Base-by-base conservation (phyloP, 108 stramenopile species). In the Skeletonema menzelii region DNA sequence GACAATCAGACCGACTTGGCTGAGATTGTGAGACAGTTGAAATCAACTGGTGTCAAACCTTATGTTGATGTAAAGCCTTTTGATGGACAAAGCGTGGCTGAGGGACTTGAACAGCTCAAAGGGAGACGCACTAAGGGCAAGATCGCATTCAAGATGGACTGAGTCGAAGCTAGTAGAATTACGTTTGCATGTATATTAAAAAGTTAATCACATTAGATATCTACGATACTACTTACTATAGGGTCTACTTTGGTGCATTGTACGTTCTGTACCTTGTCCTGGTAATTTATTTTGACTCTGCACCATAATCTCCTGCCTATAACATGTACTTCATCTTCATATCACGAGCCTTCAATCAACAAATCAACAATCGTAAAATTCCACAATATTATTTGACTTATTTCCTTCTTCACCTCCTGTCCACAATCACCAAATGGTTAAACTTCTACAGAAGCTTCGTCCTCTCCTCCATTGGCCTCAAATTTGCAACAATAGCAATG, bases 71-170 rank as follows among this genome's bases (percentile, higher is more conserved):
- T 67, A 15, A 77, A 65, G 59, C 10, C 63, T 35, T 82, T 82
- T 47, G 72, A 77, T 42, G 76, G 59, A 66, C 24, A 77, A 13
- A 66, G 76, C 17, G 63, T 77, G 11, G 37, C 28, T 19, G 71
- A 73, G n/a, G 81, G 61, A 63, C 73, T 82, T 65, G 46, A 66
- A 55, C 65, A 70, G 59, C 64, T 82, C 15, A 82, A 73, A 46
- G 63, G 56, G 28, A 46, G 81, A 40, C 56, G 81, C 28, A 67
- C 76, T 13, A 82, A 77, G 64, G 81, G 81, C n/a, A 82, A 82
- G 56, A 82, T 82, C 14, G 76, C 77, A 3, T 82, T 80, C 31
- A 71, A 75, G 17, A 70, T 80, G 15, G 66, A 58, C 26, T 42
- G 15, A 42, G 11, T 42, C n/a, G 3, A 15, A n/a, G 15, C 40